Conservation (phyloP, 2,329 filamentous ascomycete genomes). For the Neofusicoccum parvum region DNA sequence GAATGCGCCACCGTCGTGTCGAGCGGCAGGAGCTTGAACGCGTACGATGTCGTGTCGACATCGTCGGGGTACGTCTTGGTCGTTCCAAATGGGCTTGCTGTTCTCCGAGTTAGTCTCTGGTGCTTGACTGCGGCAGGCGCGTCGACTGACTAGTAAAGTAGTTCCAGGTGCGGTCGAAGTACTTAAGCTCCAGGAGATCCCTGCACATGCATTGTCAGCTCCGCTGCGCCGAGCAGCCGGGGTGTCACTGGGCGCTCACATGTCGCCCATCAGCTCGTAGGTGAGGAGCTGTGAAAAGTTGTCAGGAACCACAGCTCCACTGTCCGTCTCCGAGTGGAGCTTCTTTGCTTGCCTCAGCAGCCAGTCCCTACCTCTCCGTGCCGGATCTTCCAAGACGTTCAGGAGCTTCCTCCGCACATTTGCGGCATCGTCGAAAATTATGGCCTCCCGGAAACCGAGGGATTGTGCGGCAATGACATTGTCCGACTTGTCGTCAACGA, state of each 20-base stretch:
- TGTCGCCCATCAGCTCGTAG: constrained; percentile 28
- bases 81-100: constrained; percentile 20
- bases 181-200: constrained; percentile 18
- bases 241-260: constrained; percentile 13
- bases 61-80: constrained; percentile 35
- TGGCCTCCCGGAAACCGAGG: constrained; percentile 33
- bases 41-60: constrained; percentile 39
- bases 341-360: constrained; percentile 26
- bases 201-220: constrained; percentile 1
- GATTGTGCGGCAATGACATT: constrained; percentile 30
- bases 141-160: constrained; percentile 29
- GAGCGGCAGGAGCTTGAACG: constrained; percentile 31
- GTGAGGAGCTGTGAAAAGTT: constrained; percentile 35
- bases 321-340: constrained; percentile 28
- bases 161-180: constrained; percentile 29
- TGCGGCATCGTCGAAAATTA: constrained; percentile 27
- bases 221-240: not conserved
- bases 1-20: not conserved
- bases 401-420: constrained; percentile 23
- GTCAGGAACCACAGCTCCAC: constrained; percentile 29
- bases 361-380: constrained; percentile 27
- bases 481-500: constrained; percentile 36
- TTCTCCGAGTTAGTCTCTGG: not conserved
- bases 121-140: not conserved
- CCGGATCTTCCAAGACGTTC: constrained; percentile 28